phyloP scores from a whole-genome alignment of 2,329 filamentous ascomycete genomes.

The Fusarium domesticum region DNA sequence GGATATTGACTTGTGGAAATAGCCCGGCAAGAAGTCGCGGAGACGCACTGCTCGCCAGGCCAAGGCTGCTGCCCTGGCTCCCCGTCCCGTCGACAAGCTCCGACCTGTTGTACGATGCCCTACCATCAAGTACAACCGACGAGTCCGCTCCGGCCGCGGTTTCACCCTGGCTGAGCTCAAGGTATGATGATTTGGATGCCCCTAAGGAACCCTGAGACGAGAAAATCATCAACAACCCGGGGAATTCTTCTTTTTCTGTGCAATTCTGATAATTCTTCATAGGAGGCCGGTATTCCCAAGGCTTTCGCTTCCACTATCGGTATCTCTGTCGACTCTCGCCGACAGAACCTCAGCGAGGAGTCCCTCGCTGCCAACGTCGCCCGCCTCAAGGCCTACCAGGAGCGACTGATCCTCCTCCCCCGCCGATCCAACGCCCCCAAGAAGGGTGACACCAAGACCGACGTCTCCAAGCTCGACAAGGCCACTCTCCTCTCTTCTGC shows the following conservation, averaged over 20 bases:
- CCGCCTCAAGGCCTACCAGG: conserved; percentile 96
- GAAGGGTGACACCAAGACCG: conserved; percentile 88
- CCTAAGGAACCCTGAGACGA: no score
- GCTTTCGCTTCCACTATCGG: conserved; percentile 94
- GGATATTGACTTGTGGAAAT: conserved; percentile 36
- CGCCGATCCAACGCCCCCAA: conserved; percentile 91
- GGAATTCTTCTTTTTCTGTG: conserved; percentile 5
- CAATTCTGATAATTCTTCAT: conserved; percentile 35
- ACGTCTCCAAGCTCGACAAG: conserved; percentile 64
- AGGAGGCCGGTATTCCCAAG: conserved; percentile 95
- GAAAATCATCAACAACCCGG: no score
- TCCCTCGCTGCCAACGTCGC: conserved; percentile 90
- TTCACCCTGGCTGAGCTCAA: conserved; percentile 98
- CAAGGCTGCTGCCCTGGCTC: conserved; percentile 93
- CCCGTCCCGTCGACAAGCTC: conserved; percentile 95
- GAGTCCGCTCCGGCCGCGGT: conserved; percentile 91
- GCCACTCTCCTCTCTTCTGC: conserved; percentile 45
- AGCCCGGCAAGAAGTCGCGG: conserved; percentile 95
- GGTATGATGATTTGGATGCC: conserved; percentile 54
- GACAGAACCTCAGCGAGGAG: conserved; percentile 96
- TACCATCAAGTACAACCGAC: conserved; percentile 98
- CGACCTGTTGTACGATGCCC: conserved; percentile 96
- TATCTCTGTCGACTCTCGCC: conserved; percentile 94
- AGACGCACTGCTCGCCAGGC: conserved; percentile 86
- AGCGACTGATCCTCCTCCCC: conserved; percentile 95